These are phyloP conservation scores for Nothophytophthora sp. DNA, from an alignment of 352 stramenopile genomes.

Conservation along the genomic window DNA sequence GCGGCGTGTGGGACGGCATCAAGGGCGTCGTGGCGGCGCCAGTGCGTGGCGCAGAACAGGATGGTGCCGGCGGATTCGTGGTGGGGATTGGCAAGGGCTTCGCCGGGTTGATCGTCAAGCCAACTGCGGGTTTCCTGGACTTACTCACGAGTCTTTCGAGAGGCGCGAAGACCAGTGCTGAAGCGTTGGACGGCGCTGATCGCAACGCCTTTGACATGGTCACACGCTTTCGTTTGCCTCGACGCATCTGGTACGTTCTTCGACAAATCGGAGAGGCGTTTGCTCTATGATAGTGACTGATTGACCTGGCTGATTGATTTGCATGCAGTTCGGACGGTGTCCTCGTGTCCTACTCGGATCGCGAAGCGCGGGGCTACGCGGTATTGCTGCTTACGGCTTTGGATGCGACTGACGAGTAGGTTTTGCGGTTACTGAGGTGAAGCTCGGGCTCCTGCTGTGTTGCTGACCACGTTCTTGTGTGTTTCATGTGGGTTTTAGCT, in stretches of 20 bases:
- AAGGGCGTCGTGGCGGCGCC: constrained; percentile 80
- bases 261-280: not conserved
- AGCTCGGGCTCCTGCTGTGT: too few relatives aligned
- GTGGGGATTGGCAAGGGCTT: constrained; percentile 86
- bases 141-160: constrained; percentile 80
- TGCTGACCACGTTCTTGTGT: too few relatives aligned
- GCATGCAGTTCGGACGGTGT: constrained; percentile 68
- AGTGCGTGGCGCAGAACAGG: constrained; percentile 69
- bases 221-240: constrained; percentile 69
- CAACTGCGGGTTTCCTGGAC: constrained; percentile 80
- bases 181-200: constrained; percentile 68
- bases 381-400: constrained; percentile 76
- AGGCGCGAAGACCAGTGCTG: constrained; percentile 81
- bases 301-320: constrained; percentile 3
- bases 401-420: constrained; percentile 84
- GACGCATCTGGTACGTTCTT: constrained; percentile 70
- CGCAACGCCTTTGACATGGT: constrained; percentile 41
- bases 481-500: constrained; percentile 37
- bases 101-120: constrained; percentile 82
- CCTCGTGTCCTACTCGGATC: constrained; percentile 80
- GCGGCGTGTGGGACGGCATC: constrained; percentile 81
- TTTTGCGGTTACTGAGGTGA: too few relatives aligned
- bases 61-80: constrained; percentile 80
- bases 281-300: not conserved
- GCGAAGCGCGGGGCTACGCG: constrained; percentile 73